Percentiles rank a stretch among this genome's conserved stretches.
phyloP scores from a whole-genome alignment of 257 asterid genomes.

The Solanum dulcamara region DNA sequence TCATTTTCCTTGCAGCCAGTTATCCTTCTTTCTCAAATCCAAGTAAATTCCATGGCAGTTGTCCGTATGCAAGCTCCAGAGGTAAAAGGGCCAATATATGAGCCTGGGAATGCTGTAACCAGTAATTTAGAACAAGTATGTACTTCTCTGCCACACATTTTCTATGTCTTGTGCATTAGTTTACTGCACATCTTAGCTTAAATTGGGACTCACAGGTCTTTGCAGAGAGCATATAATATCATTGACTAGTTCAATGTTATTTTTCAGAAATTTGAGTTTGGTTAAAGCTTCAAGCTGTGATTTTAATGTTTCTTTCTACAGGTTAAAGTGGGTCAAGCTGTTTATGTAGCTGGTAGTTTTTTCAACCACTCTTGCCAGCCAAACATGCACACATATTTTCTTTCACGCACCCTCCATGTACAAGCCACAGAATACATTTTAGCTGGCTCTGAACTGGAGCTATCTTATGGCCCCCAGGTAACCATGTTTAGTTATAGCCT shows the following conservation, averaged over 20 bases:
- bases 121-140: slow-evolving; percentile 69
- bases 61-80: slow-evolving; percentile 51
- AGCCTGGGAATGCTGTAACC: slow-evolving; percentile 27
- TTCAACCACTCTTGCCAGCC: slow-evolving; percentile 96
- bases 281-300: background rate
- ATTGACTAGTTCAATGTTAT: background rate
- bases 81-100: slow-evolving; percentile 22
- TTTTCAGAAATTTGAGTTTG: slow-evolving; percentile 3
- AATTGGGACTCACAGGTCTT: background rate
- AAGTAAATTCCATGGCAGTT: slow-evolving; percentile 89
- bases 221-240: background rate
- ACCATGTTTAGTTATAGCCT: background rate
- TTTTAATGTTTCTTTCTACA: slow-evolving; percentile 15
- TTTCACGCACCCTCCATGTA: slow-evolving; percentile 70
- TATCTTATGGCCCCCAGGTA: slow-evolving; percentile 86
- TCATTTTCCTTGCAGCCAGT: slow-evolving; percentile 39
- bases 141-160: background rate
- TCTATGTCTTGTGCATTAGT: background rate
- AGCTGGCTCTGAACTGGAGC: slow-evolving; percentile 62
- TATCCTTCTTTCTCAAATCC: slow-evolving; percentile 62
- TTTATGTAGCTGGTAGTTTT: slow-evolving; percentile 66
- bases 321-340: slow-evolving; percentile 93
- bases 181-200: background rate
- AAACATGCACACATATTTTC: slow-evolving; percentile 68
- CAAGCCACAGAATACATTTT: slow-evolving; percentile 60